phyloP scores from a whole-genome alignment of 768 basidiomycete species.

The Russula sp. region DNA sequence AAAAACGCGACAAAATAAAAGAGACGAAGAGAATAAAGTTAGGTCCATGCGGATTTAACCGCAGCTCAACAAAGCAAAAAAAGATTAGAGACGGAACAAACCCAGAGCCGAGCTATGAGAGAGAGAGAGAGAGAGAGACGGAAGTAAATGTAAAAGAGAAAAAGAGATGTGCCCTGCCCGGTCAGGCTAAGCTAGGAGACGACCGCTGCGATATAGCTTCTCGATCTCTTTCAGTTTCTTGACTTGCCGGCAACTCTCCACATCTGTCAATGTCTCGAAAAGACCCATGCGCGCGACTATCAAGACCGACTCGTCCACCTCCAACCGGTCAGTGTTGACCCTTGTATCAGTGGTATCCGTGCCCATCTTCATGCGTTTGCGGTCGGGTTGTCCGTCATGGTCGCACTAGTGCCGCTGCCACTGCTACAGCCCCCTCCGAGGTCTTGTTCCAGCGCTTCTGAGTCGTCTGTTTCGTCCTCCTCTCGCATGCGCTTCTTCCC shows the following conservation, averaged over 20 bases:
- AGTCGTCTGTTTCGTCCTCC: not conserved
- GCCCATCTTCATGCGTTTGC: slow-evolving; percentile 9
- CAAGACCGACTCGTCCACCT: not conserved
- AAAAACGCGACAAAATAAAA: not conserved
- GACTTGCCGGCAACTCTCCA: not conserved
- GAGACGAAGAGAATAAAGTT: not conserved
- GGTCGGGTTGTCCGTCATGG: not conserved
- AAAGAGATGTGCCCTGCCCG: not conserved
- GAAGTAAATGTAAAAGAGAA: not conserved
- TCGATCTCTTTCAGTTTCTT: slow-evolving; percentile 1
- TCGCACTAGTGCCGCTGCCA: not conserved
- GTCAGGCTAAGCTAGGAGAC: not conserved
- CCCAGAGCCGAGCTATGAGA: not conserved
- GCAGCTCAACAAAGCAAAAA: not conserved
- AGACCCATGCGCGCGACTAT: not conserved
- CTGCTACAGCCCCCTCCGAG: not conserved
- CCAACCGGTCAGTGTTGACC: not conserved
- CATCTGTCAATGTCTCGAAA: not conserved
- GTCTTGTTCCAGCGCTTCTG: not conserved
- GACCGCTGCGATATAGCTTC: slow-evolving; percentile 3
- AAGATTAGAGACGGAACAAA: not conserved
- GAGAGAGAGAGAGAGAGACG: not conserved
- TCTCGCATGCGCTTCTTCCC: slow-evolving; percentile 23
- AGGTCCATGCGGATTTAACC: slow-evolving; percentile 12
- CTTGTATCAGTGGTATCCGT: slow-evolving; percentile 8